phyloP scores from a whole-genome alignment of 345 rosid species.

The Eucalyptus pauciflora region DNA sequence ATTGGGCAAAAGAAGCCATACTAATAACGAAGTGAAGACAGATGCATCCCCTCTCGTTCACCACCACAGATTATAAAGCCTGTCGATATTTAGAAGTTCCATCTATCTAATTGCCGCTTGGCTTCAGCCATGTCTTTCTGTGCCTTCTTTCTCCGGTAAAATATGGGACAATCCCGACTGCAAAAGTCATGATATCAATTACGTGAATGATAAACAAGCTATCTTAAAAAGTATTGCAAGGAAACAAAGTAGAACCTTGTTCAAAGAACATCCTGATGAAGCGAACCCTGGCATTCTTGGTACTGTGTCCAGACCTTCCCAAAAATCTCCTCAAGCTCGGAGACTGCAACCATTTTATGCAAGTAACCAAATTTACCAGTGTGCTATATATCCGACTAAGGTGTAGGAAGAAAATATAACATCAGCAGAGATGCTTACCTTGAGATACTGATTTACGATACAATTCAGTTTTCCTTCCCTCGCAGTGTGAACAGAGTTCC shows the following conservation, averaged over 20 bases:
- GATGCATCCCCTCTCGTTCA: neutral
- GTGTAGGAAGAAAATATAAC: neutral
- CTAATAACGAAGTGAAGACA: neutral
- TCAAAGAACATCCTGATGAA: constrained; percentile 94
- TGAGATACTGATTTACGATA: too few relatives aligned
- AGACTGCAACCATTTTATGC: constrained; percentile 35
- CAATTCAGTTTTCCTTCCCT: too few relatives aligned
- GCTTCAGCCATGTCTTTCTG: constrained; percentile 94
- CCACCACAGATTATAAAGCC: neutral
- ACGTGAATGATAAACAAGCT: neutral
- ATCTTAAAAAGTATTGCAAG: neutral
- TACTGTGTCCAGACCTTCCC: constrained; percentile 83
- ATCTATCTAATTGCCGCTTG: constrained; percentile 57
- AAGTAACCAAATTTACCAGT: neutral
- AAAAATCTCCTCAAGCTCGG: constrained; percentile 69
- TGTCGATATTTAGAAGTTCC: constrained; percentile 39
- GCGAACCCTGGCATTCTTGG: constrained; percentile 97
- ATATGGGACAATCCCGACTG: constrained; percentile 98
- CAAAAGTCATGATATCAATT: neutral
- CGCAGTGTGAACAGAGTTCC: too few relatives aligned
- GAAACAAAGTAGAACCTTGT: constrained; percentile 43
- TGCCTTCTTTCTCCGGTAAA: constrained; percentile 91
- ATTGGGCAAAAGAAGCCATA: neutral
- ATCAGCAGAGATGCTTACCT: too few relatives aligned
- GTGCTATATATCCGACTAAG: neutral